Conservation (phyloP, 139 green algal species). For the Chlorella sp. region DNA sequence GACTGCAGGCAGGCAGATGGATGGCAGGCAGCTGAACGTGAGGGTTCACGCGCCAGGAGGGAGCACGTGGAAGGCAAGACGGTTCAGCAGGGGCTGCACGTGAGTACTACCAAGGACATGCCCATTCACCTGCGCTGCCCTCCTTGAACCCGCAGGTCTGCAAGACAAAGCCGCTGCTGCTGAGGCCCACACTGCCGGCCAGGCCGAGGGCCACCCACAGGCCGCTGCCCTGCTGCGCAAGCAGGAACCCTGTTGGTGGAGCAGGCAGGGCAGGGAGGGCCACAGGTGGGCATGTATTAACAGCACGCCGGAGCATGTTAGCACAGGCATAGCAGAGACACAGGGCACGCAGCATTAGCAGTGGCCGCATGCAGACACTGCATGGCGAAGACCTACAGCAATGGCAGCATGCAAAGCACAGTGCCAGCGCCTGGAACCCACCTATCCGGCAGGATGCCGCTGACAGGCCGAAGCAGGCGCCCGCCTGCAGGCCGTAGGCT, state of each 20-base stretch:
- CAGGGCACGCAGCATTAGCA: not conserved
- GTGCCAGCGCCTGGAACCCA: not conserved
- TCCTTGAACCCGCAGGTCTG: conserved; percentile 87
- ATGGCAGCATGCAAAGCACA: not conserved
- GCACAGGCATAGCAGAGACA: not conserved
- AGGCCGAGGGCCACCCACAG: conserved; percentile 72
- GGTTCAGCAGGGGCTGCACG: too few species aligned
- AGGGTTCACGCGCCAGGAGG: too few species aligned
- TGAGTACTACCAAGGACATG: too few species aligned
- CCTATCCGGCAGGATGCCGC: conserved; percentile 70
- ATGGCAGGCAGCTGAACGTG: not conserved
- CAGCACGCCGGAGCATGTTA: too few species aligned
- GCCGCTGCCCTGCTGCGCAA: conserved; percentile 51
- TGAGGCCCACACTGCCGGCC: conserved; percentile 60
- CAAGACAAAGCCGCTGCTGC: conserved; percentile 76
- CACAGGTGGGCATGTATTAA: not conserved
- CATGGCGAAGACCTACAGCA: not conserved
- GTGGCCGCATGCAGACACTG: not conserved
- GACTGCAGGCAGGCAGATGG: conserved; percentile 34
- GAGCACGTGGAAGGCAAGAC: too few species aligned
- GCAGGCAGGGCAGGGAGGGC: not conserved
- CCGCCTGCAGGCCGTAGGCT: conserved; percentile 65
- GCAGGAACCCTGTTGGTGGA: conserved; percentile 63
- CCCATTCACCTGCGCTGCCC: conserved; percentile 57
- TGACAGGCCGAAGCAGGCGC: conserved; percentile 85